Evolutionary conservation across 495 filamentous ascomycete genomes (phyloP), one percentile per base, ranked within the genome.

Genomic region (Hypoxylon trugodes): DNA sequence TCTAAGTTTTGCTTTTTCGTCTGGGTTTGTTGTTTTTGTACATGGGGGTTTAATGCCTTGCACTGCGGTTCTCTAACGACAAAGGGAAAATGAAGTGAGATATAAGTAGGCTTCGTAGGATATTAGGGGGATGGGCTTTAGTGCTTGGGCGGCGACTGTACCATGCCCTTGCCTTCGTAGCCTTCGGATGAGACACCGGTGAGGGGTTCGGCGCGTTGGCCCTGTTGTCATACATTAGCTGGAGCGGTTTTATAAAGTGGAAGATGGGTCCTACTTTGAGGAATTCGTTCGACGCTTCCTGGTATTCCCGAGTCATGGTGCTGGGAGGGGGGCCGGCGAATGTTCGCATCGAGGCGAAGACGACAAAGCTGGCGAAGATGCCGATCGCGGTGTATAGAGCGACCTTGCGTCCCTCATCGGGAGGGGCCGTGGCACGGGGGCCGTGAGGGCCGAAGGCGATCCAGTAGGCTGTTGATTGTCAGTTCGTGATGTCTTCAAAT

Each of bases 381-480:
- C 90, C 88, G 70, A 87, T 59, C 45, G 78, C 55, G 42, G 90
- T 90, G 82, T 93, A 91, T 58, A 81, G 61, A 69, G 89, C 76
- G 69, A 98, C 82, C 71, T 84, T 90, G 78, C 82, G 82, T 71
- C 79, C 81, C 84, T 97, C 95, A 53, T 89, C 95, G 45, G 95
- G 88, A 51, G 94, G 90, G 51, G 89, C 73, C 26, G 84, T 76
- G 33, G 93, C 84, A 49, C 95, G 93, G 56, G 95, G 95, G 54
- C 95, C 95, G 77, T 98, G 96, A 62, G 92, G 84, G 50, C 95
- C 95, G 75, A 98, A 98, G 65, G 95, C 93, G 70, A 98, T 96
- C 87, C 89, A 98, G 89, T 97, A 98, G 66, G 95, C 95, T 98
- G 75, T 73, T 53, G 47, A 36, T 16, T 28, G 57, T 68, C 41